Conservation (phyloP, 306 rosid species). For the Quercus gilva region DNA sequence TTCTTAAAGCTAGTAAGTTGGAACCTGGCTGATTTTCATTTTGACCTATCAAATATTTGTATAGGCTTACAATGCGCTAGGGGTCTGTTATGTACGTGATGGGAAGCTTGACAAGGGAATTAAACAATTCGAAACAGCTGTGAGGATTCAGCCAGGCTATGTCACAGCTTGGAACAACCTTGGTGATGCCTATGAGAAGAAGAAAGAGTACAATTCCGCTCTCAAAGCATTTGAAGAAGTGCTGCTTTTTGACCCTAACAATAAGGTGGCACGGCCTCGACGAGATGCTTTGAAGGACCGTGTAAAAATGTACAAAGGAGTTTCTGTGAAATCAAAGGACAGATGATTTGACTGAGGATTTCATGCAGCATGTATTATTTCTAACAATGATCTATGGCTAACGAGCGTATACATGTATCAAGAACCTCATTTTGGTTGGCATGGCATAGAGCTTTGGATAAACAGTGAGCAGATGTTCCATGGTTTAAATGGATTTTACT, state of each 20-base stretch:
- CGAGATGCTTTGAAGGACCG: constrained; percentile 66
- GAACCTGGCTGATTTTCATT: not conserved
- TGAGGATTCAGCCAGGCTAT: constrained; percentile 92
- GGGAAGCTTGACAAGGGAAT: constrained; percentile 89
- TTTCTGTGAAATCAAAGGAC: constrained; percentile 53
- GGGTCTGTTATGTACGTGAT: constrained; percentile 80
- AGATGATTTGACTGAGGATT: constrained; percentile 40
- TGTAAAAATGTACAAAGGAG: constrained; percentile 64
- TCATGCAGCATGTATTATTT: not conserved
- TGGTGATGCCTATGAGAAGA: constrained; percentile 89
- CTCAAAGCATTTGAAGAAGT: constrained; percentile 94
- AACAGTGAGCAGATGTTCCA: constrained; percentile 10
- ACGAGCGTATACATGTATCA: not conserved
- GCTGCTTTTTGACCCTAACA: constrained; percentile 90
- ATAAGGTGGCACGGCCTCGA: constrained; percentile 81
- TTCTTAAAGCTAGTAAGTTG: not conserved
- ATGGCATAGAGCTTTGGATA: not conserved
- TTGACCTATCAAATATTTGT: not conserved
- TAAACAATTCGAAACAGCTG: constrained; percentile 78
- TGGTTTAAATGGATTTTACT: not conserved
- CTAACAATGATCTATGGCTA: not conserved
- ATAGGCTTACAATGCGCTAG: constrained; percentile 95
- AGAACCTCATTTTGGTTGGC: constrained; percentile 10
- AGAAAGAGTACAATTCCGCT: constrained; percentile 71
- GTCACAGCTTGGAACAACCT: constrained; percentile 98